phyloP scores from a whole-genome alignment of 768 basidiomycete genomes.

The Atractiella rhizophila region DNA sequence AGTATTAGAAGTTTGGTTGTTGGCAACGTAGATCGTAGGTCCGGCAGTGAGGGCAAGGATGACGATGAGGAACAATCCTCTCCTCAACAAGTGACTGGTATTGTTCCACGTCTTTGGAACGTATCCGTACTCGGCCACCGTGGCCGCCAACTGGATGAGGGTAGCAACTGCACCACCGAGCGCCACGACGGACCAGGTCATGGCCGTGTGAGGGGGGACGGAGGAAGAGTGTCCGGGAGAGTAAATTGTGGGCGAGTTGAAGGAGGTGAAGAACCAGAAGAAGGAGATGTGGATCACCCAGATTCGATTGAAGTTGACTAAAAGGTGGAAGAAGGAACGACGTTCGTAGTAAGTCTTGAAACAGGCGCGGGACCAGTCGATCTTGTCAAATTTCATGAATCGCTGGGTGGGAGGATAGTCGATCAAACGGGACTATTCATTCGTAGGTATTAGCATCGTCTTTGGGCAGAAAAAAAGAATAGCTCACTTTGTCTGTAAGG shows the following conservation, averaged over 20 bases:
- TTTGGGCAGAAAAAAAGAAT: background rate
- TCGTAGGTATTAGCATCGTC: conserved; percentile 4
- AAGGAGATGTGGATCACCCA: conserved; percentile 92
- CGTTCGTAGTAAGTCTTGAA: conserved; percentile 99
- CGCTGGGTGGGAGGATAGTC: conserved; percentile 73
- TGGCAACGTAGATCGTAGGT: conserved; percentile 81
- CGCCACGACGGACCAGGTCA: conserved; percentile 80
- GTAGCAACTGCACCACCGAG: conserved; percentile 92
- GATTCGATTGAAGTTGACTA: conserved; percentile 98
- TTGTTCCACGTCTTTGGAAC: conserved; percentile 99
- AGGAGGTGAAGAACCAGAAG: conserved; percentile 72
- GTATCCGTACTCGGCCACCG: conserved; percentile 82
- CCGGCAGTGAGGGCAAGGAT: conserved; percentile 75
- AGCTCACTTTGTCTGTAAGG: conserved; percentile 56
- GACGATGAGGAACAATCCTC: conserved; percentile 64
- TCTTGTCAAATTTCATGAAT: conserved; percentile 87
- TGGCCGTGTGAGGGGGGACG: conserved; percentile 63
- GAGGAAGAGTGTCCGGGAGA: conserved; percentile 27
- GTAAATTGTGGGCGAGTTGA: background rate
- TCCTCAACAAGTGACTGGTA: conserved; percentile 78
- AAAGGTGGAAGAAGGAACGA: conserved; percentile 79
- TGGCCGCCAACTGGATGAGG: conserved; percentile 82
- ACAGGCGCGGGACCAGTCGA: conserved; percentile 89
- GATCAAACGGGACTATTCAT: conserved; percentile 50
- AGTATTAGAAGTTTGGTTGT: conserved; percentile 31